Evolutionary conservation across 2,329 filamentous ascomycete genomes (phyloP).

Genomic region (Sclerotinia trifoliorum): DNA sequence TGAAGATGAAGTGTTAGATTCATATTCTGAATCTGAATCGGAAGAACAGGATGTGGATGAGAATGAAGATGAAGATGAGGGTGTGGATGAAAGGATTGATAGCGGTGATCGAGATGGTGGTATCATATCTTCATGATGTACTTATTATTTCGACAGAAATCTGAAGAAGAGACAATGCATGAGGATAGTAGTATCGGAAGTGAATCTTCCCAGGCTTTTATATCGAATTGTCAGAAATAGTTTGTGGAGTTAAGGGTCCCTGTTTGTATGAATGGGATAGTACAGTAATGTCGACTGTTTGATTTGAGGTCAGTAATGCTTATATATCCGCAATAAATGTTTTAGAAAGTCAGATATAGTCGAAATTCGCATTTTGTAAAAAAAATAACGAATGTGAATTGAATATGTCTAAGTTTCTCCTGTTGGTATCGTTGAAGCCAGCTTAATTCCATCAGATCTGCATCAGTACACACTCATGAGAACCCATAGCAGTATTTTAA

Average conservation of each 20-base stretch:
- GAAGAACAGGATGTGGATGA: not conserved
- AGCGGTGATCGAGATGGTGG: not conserved
- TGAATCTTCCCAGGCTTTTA: not conserved
- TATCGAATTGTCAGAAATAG: accelerated
- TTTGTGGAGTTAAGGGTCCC: too few relatives aligned
- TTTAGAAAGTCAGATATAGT: not conserved
- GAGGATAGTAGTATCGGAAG: not conserved
- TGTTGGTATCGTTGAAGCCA: not conserved
- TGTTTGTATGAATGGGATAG: too few relatives aligned
- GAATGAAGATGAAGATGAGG: not conserved
- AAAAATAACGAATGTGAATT: not conserved
- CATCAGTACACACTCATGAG: not conserved
- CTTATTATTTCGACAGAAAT: not conserved
- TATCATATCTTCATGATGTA: not conserved
- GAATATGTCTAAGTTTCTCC: not conserved
- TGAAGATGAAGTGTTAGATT: not conserved
- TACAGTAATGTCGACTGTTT: not conserved
- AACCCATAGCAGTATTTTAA: not conserved
- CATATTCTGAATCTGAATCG: not conserved
- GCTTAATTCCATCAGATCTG: not conserved
- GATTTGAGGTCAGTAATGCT: too few relatives aligned
- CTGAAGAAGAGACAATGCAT: not conserved
- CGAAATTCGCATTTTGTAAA: not conserved
- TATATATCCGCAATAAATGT: not conserved
- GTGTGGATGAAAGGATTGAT: not conserved